Conservation (phyloP, 441 rosid genomes). For the Euphorbia schlechtendalii region DNA sequence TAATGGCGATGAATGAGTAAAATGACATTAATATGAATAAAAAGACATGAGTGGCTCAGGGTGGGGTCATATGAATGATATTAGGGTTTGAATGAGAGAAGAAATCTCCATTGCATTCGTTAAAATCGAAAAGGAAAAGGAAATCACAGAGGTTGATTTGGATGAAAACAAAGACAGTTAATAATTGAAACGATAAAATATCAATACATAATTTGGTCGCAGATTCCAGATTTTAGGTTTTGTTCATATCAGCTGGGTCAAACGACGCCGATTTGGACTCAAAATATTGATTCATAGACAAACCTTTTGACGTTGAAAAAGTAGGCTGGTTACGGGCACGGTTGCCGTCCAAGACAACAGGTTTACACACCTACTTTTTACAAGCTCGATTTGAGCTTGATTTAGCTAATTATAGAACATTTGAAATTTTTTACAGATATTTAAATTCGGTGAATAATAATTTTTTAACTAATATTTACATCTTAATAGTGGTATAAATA, state of each 20-base stretch:
- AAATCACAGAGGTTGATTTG: neutral
- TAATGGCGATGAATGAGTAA: neutral
- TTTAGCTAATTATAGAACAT: no score
- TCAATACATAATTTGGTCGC: neutral
- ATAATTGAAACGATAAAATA: neutral
- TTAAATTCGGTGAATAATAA: no score
- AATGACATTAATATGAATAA: neutral
- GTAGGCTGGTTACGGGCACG: no score
- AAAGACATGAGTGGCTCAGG: neutral
- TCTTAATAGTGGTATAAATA: no score
- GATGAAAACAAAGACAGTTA: neutral
- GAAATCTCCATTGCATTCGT: constrained; percentile 1
- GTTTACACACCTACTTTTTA: no score
- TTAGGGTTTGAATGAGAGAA: constrained; percentile 14
- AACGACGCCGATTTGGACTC: constrained; percentile 4
- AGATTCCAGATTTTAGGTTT: neutral
- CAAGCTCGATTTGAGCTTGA: no score
- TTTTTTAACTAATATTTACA: no score
- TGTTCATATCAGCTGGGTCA: neutral
- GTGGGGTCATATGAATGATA: constrained; percentile 1
- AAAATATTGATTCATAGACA: neutral
- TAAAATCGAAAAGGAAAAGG: neutral
- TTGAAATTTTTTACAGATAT: no score
- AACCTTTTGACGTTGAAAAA: no score
- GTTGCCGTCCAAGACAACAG: no score